Percentiles rank a stretch among this genome's conserved stretches.
Evolutionary conservation across 441 rosid genomes (phyloP).

Genomic region (Adansonia rubrostipa): DNA sequence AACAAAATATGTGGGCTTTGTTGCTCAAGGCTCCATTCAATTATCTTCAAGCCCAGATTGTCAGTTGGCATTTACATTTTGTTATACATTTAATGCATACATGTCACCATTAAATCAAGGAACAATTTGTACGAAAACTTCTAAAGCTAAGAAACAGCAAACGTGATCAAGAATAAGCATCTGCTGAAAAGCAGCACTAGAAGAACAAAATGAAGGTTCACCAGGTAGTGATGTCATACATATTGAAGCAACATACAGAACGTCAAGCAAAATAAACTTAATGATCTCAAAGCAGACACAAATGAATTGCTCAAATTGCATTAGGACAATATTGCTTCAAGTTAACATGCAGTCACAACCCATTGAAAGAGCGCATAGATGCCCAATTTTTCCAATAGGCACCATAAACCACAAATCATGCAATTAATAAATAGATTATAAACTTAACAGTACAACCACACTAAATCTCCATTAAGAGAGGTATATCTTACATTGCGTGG

Average conservation of each 20-base stretch:
- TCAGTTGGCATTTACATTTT: background rate
- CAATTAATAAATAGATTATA: background rate
- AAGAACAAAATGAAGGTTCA: slow-evolving; percentile 4
- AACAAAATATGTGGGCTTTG: background rate
- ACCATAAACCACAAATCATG: slow-evolving; percentile 8
- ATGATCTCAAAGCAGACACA: slow-evolving; percentile 9
- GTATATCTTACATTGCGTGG: slow-evolving; percentile 42
- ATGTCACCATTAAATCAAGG: background rate
- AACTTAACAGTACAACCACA: slow-evolving; percentile 1
- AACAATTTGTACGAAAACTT: background rate
- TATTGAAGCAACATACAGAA: background rate
- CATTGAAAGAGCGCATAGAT: background rate
- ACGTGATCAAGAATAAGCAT: background rate
- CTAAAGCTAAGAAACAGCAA: slow-evolving; percentile 8
- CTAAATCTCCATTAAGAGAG: background rate
- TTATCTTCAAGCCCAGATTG: background rate
- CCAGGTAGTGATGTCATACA: background rate
- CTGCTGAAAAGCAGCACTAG: background rate
- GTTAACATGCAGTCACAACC: background rate
- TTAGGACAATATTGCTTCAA: background rate
- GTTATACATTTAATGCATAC: background rate
- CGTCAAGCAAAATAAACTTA: background rate
- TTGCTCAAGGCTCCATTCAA: slow-evolving; percentile 4
- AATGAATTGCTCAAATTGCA: background rate
- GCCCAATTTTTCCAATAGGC: slow-evolving; percentile 2